Evolutionary conservation across 495 filamentous ascomycete genomes (phyloP).

Genomic region (Aspergillus asperescens): DNA sequence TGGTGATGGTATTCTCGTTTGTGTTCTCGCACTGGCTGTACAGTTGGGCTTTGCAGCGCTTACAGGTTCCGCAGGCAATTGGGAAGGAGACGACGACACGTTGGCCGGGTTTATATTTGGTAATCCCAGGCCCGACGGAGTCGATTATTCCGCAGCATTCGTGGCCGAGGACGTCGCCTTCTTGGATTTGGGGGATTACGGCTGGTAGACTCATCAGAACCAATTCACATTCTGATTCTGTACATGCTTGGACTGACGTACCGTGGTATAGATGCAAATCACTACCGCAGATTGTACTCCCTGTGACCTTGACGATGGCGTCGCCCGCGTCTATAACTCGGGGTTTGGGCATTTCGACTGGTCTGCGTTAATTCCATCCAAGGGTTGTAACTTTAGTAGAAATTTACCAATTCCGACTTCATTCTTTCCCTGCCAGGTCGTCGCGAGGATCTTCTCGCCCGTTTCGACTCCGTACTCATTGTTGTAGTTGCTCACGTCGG

Average conservation of each 20-base stretch:
- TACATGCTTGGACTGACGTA: conserved; percentile 1
- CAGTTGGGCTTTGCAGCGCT: conserved; percentile 70
- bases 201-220: no score
- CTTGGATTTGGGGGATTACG: conserved; percentile 62
- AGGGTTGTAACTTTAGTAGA: no score
- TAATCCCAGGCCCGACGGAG: conserved; percentile 56
- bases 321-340: conserved; percentile 66
- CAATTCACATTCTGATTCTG: neutral
- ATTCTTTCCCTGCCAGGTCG: conserved; percentile 39
- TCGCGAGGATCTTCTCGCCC: conserved; percentile 10
- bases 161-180: conserved; percentile 86
- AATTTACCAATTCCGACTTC: conserved; percentile 33
- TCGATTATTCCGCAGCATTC: conserved; percentile 85
- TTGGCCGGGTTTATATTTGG: conserved; percentile 58
- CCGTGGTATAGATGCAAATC: conserved; percentile 81
- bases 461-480: conserved; percentile 24
- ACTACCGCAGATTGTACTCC: conserved; percentile 79
- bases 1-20: conserved; percentile 62
- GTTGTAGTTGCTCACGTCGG: conserved; percentile 28
- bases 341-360: conserved; percentile 62
- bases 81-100: conserved; percentile 83
- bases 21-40: conserved; percentile 76
- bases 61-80: conserved; percentile 67
- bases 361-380: no score
- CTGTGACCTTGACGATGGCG: conserved; percentile 80